These are phyloP conservation scores for Castanea sativa DNA, from an alignment of 306 rosid species.

Conservation along the genomic window DNA sequence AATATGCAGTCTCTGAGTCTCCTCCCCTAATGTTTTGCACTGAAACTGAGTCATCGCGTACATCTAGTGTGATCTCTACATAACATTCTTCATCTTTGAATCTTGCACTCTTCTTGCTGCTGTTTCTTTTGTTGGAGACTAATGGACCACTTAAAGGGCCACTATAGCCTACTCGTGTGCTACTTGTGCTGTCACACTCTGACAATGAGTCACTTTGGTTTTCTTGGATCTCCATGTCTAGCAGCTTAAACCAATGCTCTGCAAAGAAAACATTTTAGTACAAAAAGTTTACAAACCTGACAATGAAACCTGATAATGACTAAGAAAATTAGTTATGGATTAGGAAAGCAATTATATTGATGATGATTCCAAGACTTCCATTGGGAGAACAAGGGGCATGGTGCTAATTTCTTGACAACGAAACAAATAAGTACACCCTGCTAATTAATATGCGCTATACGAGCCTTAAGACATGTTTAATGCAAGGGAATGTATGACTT, in stretches of 20 bases:
- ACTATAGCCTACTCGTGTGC: constrained; percentile 53
- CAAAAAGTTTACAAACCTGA: no score
- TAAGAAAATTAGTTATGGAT: neutral
- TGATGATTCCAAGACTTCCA: neutral
- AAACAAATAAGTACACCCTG: no score
- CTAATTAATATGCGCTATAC: no score
- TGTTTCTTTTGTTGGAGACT: constrained; percentile 36
- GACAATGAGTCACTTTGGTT: constrained; percentile 43
- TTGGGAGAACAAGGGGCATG: neutral
- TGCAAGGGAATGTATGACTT: no score
- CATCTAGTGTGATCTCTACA: constrained; percentile 81
- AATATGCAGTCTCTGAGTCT: constrained; percentile 58
- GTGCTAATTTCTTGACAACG: no score
- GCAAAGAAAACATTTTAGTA: neutral
- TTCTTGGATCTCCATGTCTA: constrained; percentile 66
- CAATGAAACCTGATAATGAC: no score
- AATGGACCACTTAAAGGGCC: constrained; percentile 72
- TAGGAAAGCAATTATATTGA: neutral
- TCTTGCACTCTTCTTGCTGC: constrained; percentile 53
- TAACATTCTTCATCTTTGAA: constrained; percentile 52
- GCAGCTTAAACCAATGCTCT: neutral
- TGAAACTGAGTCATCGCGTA: constrained; percentile 59
- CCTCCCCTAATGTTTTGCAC: constrained; percentile 72
- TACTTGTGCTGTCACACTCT: constrained; percentile 51
- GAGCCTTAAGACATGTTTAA: no score